A percentile compares a stretch with the other conserved stretches of the same genome.
phyloP scores from a whole-genome alignment of 306 rosid species.

The Medicago lupulina region DNA sequence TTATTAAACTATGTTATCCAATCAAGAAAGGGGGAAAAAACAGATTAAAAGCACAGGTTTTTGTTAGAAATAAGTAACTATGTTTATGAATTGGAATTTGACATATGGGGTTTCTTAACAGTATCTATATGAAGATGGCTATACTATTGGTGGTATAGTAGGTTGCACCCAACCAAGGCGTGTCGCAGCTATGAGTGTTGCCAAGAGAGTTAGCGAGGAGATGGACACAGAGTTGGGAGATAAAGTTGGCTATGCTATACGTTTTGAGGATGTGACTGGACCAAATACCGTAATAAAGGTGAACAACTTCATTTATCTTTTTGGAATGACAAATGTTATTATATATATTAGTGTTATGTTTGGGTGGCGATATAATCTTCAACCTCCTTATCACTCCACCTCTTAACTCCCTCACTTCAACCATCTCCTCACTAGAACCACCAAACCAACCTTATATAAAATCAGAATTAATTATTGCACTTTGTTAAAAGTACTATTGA shows the following conservation, averaged over 20 bases:
- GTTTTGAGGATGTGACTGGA: slow-evolving; percentile 98
- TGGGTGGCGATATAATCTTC: not conserved
- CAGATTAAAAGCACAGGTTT: slow-evolving; percentile 17
- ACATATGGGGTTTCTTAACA: slow-evolving; percentile 53
- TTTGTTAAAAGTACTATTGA: slow-evolving; percentile 14
- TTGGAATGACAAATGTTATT: not conserved
- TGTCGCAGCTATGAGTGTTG: slow-evolving; percentile 99
- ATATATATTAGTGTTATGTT: not conserved
- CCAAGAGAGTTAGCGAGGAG: slow-evolving; percentile 99
- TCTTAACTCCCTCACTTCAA: not conserved
- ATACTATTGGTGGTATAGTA: slow-evolving; percentile 72
- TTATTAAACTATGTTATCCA: slow-evolving; percentile 8
- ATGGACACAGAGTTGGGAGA: slow-evolving; percentile 96
- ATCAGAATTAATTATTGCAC: not conserved
- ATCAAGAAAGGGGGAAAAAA: not conserved
- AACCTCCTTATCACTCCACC: not conserved
- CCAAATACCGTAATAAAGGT: slow-evolving; percentile 91
- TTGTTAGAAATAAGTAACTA: slow-evolving; percentile 2
- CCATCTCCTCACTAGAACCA: not conserved
- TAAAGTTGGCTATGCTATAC: slow-evolving; percentile 96
- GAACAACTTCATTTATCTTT: slow-evolving; percentile 12
- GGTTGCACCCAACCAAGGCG: slow-evolving; percentile 99
- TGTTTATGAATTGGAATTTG: slow-evolving; percentile 34
- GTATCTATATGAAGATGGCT: slow-evolving; percentile 96
- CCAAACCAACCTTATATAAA: not conserved